Evolutionary conservation across 345 rosid species (phyloP).

Genomic region (Boechera stricta): DNA sequence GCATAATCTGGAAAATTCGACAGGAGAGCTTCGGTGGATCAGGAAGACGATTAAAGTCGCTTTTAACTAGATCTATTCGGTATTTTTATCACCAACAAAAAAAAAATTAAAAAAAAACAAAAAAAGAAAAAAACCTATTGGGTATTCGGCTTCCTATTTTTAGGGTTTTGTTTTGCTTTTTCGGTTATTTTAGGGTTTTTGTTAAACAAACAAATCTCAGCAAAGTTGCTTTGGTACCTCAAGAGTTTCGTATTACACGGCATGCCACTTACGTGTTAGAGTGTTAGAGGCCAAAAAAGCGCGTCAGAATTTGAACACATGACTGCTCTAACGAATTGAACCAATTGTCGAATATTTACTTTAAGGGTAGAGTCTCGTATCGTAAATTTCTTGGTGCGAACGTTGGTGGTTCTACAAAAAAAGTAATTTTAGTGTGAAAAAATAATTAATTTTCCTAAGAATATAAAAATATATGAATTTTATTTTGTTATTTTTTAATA

Average conservation of each 20-base stretch:
- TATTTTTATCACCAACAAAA: too few species aligned
- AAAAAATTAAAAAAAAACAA: not conserved
- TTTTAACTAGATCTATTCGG: slow-evolving; percentile 7
- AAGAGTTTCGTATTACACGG: slow-evolving; percentile 34
- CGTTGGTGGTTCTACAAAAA: not conserved
- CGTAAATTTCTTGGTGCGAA: not conserved
- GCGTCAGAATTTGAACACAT: slow-evolving; percentile 9
- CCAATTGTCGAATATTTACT: slow-evolving; percentile 12
- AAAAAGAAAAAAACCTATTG: not conserved
- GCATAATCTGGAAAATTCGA: not conserved
- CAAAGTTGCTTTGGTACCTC: slow-evolving; percentile 19
- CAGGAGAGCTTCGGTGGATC: slow-evolving; percentile 3
- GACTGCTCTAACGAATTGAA: slow-evolving; percentile 1
- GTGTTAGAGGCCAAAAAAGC: not conserved
- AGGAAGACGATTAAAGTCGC: slow-evolving; percentile 24
- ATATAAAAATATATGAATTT: too few species aligned
- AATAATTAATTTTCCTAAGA: too few species aligned
- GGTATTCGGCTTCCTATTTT: slow-evolving; percentile 21
- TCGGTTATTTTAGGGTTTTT: slow-evolving; percentile 28
- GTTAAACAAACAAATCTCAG: slow-evolving; percentile 21
- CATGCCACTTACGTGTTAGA: slow-evolving; percentile 41
- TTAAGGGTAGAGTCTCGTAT: not conserved
- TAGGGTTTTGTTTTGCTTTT: slow-evolving; percentile 29
- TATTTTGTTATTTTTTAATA: too few species aligned
- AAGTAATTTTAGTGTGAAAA: not conserved